These are phyloP conservation scores for Cercospora sp. DNA, from an alignment of 2,329 filamentous ascomycete species.

Conservation along the genomic window DNA sequence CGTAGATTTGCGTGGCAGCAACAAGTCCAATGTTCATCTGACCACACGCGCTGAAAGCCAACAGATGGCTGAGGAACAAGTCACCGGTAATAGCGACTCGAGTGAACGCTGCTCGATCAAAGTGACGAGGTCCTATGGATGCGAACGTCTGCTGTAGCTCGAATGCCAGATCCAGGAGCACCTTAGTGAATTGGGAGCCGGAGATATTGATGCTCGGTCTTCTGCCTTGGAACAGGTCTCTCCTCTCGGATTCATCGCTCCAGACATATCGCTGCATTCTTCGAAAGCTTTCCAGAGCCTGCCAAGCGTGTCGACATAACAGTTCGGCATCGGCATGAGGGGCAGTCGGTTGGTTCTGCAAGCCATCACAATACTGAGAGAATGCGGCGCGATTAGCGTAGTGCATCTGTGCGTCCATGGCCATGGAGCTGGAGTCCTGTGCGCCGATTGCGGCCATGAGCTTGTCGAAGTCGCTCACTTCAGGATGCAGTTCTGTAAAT, in stretches of 20 bases:
- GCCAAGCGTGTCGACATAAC: not conserved
- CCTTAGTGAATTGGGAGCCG: not conserved
- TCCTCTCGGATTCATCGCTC: not conserved
- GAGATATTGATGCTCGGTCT: not conserved
- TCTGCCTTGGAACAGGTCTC: not conserved
- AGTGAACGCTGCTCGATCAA: not conserved
- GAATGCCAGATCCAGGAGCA: not conserved
- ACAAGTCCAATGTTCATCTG: not conserved
- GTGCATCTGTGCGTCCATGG: not conserved
- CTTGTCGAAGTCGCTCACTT: not conserved
- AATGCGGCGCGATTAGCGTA: not conserved
- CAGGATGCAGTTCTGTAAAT: not conserved
- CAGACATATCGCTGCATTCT: not conserved
- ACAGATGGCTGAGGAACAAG: not conserved
- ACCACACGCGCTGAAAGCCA: not conserved
- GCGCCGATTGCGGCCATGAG: not conserved
- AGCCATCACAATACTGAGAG: no score
- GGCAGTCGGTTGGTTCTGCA: no score
- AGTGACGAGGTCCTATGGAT: not conserved
- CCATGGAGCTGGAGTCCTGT: not conserved
- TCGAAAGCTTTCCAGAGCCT: not conserved
- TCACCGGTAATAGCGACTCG: not conserved
- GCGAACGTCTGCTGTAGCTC: not conserved
- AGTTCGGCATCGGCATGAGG: not conserved
- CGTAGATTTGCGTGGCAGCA: conserved; percentile 5